phyloP scores from a whole-genome alignment of 768 basidiomycete genomes.

The Cubamyces lactineus region DNA sequence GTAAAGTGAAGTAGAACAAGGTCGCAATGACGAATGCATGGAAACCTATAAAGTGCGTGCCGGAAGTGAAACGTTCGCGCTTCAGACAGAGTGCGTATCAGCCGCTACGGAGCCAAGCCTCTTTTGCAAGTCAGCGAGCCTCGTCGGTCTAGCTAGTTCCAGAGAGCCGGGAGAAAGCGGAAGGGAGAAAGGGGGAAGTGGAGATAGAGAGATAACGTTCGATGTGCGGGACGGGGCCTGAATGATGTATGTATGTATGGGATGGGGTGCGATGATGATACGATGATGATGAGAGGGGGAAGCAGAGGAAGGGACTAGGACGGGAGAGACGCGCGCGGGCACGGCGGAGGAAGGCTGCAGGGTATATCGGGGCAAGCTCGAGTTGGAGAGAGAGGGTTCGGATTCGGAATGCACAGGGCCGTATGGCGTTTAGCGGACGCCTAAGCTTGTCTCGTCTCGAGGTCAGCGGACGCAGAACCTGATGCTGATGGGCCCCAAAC shows the following conservation, averaged over 20 bases:
- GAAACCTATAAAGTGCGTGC: neutral
- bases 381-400: neutral
- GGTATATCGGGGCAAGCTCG: neutral
- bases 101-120: neutral
- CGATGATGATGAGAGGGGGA: too few relatives aligned
- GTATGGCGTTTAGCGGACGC: neutral
- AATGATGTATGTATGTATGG: neutral
- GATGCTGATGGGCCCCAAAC: neutral
- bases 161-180: neutral
- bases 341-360: neutral
- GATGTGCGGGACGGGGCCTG: neutral
- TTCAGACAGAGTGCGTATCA: neutral
- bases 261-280: neutral
- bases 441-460: neutral
- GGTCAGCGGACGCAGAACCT: neutral
- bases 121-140: neutral
- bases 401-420: neutral
- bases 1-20: neutral
- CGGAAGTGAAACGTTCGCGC: slow-evolving; percentile 4
- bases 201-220: neutral
- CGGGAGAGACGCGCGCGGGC: neutral
- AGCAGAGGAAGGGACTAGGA: too few relatives aligned
- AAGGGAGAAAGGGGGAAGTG: neutral
- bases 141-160: neutral
- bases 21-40: neutral